Conservation (phyloP, 768 basidiomycete genomes). For the Suillus americanus region DNA sequence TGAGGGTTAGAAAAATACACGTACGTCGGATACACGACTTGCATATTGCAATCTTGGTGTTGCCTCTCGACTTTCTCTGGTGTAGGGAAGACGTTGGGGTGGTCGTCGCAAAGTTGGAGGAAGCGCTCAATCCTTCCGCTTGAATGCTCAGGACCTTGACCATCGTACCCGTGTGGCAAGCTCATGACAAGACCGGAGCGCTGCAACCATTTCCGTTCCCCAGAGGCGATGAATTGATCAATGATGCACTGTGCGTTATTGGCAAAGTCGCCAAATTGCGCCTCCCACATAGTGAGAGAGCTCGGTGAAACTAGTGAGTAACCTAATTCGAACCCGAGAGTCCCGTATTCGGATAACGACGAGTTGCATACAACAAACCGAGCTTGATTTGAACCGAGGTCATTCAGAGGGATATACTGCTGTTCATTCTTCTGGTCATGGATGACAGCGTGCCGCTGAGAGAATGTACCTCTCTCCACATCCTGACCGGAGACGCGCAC, state of each 20-base stretch:
- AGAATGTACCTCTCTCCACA: conserved; percentile 98
- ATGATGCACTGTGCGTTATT: conserved; percentile 98
- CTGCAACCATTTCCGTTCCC: conserved; percentile 97
- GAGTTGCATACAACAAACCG: conserved; percentile 96
- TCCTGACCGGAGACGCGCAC: conserved; percentile 97
- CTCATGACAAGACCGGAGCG: conserved; percentile 87
- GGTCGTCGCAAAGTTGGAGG: conserved; percentile 97
- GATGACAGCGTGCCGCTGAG: conserved; percentile 94
- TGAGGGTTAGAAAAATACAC: conserved; percentile 26
- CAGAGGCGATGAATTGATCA: conserved; percentile 97
- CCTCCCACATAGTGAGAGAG: conserved; percentile 94
- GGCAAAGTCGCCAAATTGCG: conserved; percentile 97
- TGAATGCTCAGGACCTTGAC: conserved; percentile 98
- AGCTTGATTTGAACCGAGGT: conserved; percentile 87
- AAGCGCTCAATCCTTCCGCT: conserved; percentile 95
- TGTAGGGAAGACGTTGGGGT: conserved; percentile 87
- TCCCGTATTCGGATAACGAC: conserved; percentile 91
- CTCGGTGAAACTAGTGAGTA: conserved; percentile 98
- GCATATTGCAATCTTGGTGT: conserved; percentile 99
- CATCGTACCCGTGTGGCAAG: conserved; percentile 95
- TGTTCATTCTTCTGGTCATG: conserved; percentile 94
- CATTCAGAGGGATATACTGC: conserved; percentile 87
- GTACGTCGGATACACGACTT: conserved; percentile 95
- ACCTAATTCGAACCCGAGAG: conserved; percentile 95
- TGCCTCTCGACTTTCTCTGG: conserved; percentile 89